These are phyloP conservation scores for Dacryopinax spathularia DNA, from an alignment of 768 basidiomycete genomes.

Conservation along the genomic window DNA sequence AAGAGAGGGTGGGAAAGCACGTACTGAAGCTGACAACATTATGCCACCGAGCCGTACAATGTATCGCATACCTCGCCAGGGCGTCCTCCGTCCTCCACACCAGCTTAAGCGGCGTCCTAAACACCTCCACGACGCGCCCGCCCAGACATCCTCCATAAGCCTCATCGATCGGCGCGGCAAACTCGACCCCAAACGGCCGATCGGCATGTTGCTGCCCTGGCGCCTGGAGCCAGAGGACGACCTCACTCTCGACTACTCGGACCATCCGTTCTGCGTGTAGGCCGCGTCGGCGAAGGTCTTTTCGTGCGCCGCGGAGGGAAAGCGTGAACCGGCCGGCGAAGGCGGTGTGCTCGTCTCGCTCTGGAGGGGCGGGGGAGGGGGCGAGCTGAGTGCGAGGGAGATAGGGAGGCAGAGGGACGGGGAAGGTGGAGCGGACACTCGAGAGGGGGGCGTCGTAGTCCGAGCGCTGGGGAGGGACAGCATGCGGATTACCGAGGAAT, in stretches of 20 bases:
- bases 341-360: constrained; percentile 39
- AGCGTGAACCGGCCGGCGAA: constrained; percentile 64
- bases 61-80: constrained; percentile 67
- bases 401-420: constrained; percentile 57
- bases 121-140: constrained; percentile 50
- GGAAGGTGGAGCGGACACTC: constrained; percentile 45
- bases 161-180: constrained; percentile 34
- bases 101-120: constrained; percentile 48
- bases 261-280: constrained; percentile 50
- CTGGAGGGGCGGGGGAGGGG: constrained; percentile 30
- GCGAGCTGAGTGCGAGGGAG: constrained; percentile 46
- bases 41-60: constrained; percentile 69
- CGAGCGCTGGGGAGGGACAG: constrained; percentile 42
- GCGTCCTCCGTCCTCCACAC: constrained; percentile 55
- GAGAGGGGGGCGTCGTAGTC: constrained; percentile 41
- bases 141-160: constrained; percentile 30
- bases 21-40: constrained; percentile 68
- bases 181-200: constrained; percentile 7
- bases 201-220: constrained; percentile 5
- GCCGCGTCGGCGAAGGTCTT: constrained; percentile 47
- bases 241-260: constrained; percentile 48
- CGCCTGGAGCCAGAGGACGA: constrained; percentile 51
- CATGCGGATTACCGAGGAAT: constrained; percentile 59
- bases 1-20: constrained; percentile 19
- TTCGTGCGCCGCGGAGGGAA: constrained; percentile 60